Conservation (phyloP, 257 asterid genomes). For the Rauvolfia tetraphylla region DNA sequence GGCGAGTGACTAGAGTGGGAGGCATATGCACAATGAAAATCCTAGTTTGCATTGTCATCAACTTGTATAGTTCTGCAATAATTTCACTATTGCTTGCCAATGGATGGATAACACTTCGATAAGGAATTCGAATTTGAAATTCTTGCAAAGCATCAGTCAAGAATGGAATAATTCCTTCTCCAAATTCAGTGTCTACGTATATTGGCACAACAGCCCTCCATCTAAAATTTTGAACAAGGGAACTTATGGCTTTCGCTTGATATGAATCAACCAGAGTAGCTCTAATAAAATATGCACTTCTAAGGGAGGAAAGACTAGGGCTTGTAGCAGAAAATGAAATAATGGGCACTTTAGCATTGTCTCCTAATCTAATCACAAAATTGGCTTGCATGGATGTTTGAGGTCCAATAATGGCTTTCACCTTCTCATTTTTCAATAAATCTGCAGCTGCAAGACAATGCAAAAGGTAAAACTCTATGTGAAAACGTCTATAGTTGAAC, state of each 20-base stretch:
- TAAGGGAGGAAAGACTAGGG: constrained; percentile 10
- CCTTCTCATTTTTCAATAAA: neutral
- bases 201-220: constrained; percentile 44
- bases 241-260: constrained; percentile 2
- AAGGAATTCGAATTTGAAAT: constrained; percentile 29
- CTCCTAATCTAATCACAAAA: constrained; percentile 9
- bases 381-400: constrained; percentile 7
- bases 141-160: constrained; percentile 40
- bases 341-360: constrained; percentile 7
- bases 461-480: no score
- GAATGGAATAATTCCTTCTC: constrained; percentile 42
- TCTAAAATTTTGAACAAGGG: constrained; percentile 9
- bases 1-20: constrained; percentile 19
- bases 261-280: constrained; percentile 7
- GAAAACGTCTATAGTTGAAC: no score
- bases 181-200: constrained; percentile 41
- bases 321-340: constrained; percentile 17
- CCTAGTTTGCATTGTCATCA: constrained; percentile 43
- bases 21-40: constrained; percentile 39
- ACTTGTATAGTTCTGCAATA: constrained; percentile 32
- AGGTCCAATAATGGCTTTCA: constrained; percentile 14
- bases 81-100: constrained; percentile 36
- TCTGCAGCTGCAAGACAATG: neutral
- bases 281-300: constrained; percentile 6
- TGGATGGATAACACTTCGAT: constrained; percentile 36